These are phyloP conservation scores for Aspergillus funiculosus DNA, from an alignment of 495 filamentous ascomycete species.

Conservation along the genomic window DNA sequence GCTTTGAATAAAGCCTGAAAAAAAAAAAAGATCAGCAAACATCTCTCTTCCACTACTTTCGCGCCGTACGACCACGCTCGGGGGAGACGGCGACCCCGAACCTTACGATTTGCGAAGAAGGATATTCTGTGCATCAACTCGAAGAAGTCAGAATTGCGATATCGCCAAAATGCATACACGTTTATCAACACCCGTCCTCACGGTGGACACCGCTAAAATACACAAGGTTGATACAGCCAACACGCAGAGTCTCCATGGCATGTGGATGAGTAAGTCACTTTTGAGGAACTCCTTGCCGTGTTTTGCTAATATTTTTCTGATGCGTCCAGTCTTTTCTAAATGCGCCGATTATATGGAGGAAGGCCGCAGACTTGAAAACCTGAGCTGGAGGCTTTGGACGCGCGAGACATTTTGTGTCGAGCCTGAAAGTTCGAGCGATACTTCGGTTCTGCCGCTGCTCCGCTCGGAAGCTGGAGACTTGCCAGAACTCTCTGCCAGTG, in stretches of 20 bases:
- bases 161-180: constrained; percentile 49
- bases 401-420: constrained; percentile 95
- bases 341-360: constrained; percentile 93
- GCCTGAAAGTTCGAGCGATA: constrained; percentile 46
- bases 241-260: constrained; percentile 88
- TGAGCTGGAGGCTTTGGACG: constrained; percentile 95
- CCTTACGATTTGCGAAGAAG: constrained; percentile 16
- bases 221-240: constrained; percentile 92
- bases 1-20: constrained; percentile 9
- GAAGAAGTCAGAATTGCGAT: constrained; percentile 19
- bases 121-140: constrained; percentile 8
- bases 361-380: constrained; percentile 85
- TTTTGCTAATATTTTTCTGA: not conserved
- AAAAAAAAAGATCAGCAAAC: constrained; percentile 18
- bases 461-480: constrained; percentile 52
- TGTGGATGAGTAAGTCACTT: constrained; percentile 97
- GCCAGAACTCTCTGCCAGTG: constrained; percentile 84
- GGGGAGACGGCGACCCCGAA: constrained; percentile 50
- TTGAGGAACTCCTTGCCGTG: constrained; percentile 29
- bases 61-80: constrained; percentile 49
- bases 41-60: constrained; percentile 24
- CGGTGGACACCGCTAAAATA: constrained; percentile 79
- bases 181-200: constrained; percentile 67
- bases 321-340: constrained; percentile 75
- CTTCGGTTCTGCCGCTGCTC: constrained; percentile 38